Percentiles rank a stretch among this genome's conserved stretches.
phyloP scores from a whole-genome alignment of 2,329 filamentous ascomycete species.

The Teratosphaeria destructans region DNA sequence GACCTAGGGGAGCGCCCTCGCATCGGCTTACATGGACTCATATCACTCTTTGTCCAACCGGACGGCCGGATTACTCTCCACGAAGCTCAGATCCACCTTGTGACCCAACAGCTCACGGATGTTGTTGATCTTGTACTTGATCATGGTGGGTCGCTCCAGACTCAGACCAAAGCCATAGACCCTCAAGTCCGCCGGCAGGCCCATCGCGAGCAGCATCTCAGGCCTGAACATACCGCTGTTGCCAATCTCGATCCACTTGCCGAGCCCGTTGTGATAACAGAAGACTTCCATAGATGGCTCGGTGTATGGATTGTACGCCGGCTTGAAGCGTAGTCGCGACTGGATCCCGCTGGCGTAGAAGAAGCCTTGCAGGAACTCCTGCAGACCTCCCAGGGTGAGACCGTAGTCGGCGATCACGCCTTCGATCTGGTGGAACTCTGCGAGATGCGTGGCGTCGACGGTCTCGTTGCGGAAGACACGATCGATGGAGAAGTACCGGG shows the following conservation, averaged over 20 bases:
- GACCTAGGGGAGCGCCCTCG: not conserved
- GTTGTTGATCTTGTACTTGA: constrained; percentile 71
- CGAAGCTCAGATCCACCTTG: constrained; percentile 89
- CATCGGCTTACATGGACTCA: not conserved
- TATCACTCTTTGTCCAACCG: constrained; percentile 63
- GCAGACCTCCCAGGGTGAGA: constrained; percentile 81
- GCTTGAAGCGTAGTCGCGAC: constrained; percentile 80
- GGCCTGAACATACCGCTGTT: constrained; percentile 98
- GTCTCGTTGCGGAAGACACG: constrained; percentile 97
- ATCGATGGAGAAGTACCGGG: constrained; percentile 98
- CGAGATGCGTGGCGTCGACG: constrained; percentile 91
- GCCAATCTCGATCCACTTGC: constrained; percentile 92
- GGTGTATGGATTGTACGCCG: constrained; percentile 90
- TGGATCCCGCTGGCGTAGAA: constrained; percentile 88
- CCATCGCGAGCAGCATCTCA: constrained; percentile 94
- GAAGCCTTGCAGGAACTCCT: constrained; percentile 92
- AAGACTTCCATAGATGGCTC: constrained; percentile 99
- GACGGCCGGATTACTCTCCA: constrained; percentile 83
- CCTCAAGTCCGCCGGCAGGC: constrained; percentile 77
- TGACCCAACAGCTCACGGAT: constrained; percentile 88
- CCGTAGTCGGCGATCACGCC: constrained; percentile 97
- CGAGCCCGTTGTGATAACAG: constrained; percentile 79
- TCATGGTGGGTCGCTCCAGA: constrained; percentile 94
- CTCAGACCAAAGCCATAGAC: constrained; percentile 92
- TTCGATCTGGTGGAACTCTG: constrained; percentile 97